These are phyloP conservation scores for Fomes fomentarius DNA, from an alignment of 1,284 basidiomycete species.

Conservation along the genomic window DNA sequence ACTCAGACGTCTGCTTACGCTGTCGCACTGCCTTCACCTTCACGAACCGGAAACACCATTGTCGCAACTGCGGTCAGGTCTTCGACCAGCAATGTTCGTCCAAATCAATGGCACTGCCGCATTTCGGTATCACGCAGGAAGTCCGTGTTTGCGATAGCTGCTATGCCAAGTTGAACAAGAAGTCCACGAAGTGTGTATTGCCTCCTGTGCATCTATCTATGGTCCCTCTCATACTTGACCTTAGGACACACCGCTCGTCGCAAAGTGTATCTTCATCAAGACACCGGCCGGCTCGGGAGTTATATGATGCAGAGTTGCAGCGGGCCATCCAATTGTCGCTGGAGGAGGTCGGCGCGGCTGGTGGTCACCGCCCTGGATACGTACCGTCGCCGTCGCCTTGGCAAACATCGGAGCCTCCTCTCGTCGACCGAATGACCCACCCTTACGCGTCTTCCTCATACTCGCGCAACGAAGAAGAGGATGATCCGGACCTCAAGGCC, in stretches of 20 bases:
- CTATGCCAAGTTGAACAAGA: slow-evolving; percentile 72
- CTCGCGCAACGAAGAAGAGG: slow-evolving; percentile 68
- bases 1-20: slow-evolving; percentile 92
- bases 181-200: slow-evolving; percentile 37
- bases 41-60: slow-evolving; percentile 98
- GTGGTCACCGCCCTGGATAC: slow-evolving; percentile 62
- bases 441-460: slow-evolving; percentile 43
- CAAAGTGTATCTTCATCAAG: slow-evolving; percentile 52
- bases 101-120: slow-evolving; percentile 84
- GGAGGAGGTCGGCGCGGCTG: slow-evolving; percentile 68
- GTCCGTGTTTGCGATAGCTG: slow-evolving; percentile 97
- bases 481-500: slow-evolving; percentile 91
- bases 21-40: slow-evolving; percentile 93
- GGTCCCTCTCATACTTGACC: neutral
- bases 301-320: slow-evolving; percentile 89
- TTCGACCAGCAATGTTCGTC: slow-evolving; percentile 96
- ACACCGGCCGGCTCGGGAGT: slow-evolving; percentile 60
- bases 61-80: slow-evolving; percentile 96
- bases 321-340: slow-evolving; percentile 93
- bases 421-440: slow-evolving; percentile 50
- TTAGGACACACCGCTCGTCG: slow-evolving; percentile 49
- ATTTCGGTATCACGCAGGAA: slow-evolving; percentile 92
- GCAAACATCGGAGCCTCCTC: slow-evolving; percentile 75
- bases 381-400: slow-evolving; percentile 64
- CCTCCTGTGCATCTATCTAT: neutral